phyloP scores from a whole-genome alignment of 306 rosid genomes.

The Medicago arabica region DNA sequence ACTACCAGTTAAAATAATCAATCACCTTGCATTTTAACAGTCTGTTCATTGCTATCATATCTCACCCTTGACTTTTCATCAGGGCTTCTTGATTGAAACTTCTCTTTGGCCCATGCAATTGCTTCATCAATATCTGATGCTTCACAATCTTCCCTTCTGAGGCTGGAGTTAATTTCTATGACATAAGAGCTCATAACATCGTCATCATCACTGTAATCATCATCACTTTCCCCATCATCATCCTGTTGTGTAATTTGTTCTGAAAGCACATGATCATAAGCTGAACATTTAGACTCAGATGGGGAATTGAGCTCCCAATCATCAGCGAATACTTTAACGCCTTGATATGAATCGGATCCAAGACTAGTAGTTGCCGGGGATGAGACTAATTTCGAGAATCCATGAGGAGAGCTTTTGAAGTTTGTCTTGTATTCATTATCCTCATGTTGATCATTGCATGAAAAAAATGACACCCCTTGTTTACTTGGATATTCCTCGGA shows the following conservation, averaged over 20 bases:
- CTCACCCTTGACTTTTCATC: slow-evolving; percentile 61
- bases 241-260: slow-evolving; percentile 48
- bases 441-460: slow-evolving; percentile 42
- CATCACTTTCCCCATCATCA: slow-evolving; percentile 46
- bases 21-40: slow-evolving; percentile 60
- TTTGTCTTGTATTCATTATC: slow-evolving; percentile 55
- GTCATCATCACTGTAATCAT: slow-evolving; percentile 61
- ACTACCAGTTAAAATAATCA: slow-evolving; percentile 38
- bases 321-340: slow-evolving; percentile 58
- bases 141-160: slow-evolving; percentile 67
- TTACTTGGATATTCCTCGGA: slow-evolving; percentile 53
- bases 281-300: slow-evolving; percentile 60
- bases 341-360: slow-evolving; percentile 64
- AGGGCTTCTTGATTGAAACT: slow-evolving; percentile 59
- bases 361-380: slow-evolving; percentile 76
- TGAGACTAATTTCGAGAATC: slow-evolving; percentile 63
- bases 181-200: slow-evolving; percentile 90
- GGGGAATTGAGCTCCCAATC: slow-evolving; percentile 73
- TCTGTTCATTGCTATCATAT: slow-evolving; percentile 49
- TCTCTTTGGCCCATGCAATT: slow-evolving; percentile 97
- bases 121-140: slow-evolving; percentile 78
- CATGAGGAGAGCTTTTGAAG: slow-evolving; percentile 55
- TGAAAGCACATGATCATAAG: slow-evolving; percentile 44
- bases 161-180: slow-evolving; percentile 70
- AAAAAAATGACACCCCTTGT: slow-evolving; percentile 52